These are phyloP conservation scores for Ammopiptanthus mongolicus DNA, from an alignment of 306 rosid genomes.

Conservation along the genomic window DNA sequence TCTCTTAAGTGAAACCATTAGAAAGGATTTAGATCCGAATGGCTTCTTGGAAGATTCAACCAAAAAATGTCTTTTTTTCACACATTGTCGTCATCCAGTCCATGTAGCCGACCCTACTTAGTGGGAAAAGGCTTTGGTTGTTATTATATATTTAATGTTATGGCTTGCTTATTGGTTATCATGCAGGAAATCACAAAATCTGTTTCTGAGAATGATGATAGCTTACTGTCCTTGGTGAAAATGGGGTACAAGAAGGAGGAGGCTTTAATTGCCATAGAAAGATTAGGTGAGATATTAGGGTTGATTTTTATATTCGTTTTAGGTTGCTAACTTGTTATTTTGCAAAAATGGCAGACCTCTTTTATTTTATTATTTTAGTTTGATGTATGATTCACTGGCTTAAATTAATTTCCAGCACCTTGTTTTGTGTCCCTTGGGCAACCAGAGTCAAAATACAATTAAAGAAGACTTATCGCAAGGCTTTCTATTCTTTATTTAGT, in stretches of 20 bases:
- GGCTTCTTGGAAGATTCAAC: neutral
- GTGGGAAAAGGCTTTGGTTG: neutral
- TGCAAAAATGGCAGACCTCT: neutral
- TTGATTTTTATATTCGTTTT: neutral
- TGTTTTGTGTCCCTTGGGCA: neutral
- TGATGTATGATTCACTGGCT: neutral
- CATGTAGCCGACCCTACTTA: neutral
- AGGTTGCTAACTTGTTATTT: neutral
- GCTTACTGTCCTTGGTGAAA: constrained; percentile 39
- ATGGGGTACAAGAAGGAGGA: constrained; percentile 71
- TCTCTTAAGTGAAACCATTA: neutral
- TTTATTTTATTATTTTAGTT: neutral
- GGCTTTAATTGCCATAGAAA: constrained; percentile 69
- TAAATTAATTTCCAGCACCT: neutral
- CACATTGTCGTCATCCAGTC: neutral
- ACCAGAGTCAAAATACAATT: neutral
- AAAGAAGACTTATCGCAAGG: neutral
- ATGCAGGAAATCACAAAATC: constrained; percentile 50
- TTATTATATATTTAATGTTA: neutral
- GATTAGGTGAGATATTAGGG: constrained; percentile 64
- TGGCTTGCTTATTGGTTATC: constrained; percentile 13
- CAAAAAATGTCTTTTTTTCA: no score
- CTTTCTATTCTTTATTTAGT: neutral
- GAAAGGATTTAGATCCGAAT: neutral
- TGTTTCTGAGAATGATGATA: constrained; percentile 32